Evolutionary conservation across 108 stramenopile species (phyloP).

Genomic region (Nannochloropsis oceanica): DNA sequence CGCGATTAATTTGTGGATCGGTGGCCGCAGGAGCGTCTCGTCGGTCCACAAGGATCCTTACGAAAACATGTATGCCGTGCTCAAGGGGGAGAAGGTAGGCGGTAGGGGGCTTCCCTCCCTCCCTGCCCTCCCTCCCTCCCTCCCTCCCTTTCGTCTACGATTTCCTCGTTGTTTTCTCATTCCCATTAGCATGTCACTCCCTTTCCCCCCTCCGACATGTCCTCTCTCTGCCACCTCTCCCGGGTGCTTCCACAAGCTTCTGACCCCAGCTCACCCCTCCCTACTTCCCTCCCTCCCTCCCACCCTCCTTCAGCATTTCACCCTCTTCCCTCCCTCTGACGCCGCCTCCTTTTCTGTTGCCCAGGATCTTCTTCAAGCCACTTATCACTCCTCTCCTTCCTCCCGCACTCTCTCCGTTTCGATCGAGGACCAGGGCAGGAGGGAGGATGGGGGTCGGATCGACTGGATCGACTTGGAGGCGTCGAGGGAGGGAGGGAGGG

Average conservation of each 20-base stretch:
- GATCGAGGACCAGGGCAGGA: neutral
- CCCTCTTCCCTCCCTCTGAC: neutral
- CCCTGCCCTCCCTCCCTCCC: neutral
- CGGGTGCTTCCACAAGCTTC: too few species aligned
- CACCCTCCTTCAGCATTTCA: neutral
- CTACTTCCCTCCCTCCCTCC: neutral
- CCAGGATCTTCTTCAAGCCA: neutral
- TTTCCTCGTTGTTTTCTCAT: too few species aligned
- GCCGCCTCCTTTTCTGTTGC: neutral
- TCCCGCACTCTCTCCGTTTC: neutral
- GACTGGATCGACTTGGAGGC: neutral
- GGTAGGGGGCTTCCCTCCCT: neutral
- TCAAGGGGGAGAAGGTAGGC: slow-evolving; percentile 71
- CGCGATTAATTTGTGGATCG: slow-evolving; percentile 89
- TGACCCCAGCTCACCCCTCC: neutral
- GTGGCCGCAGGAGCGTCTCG: slow-evolving; percentile 66
- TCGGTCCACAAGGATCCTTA: slow-evolving; percentile 91
- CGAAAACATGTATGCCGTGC: slow-evolving; percentile 79
- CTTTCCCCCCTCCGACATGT: too few species aligned
- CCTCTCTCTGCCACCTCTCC: too few species aligned
- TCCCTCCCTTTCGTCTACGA: too few species aligned
- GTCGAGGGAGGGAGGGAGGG: neutral
- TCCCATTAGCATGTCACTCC: too few species aligned
- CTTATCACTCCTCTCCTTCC: neutral
- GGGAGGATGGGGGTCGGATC: neutral